Percentiles rank a stretch among this genome's conserved stretches.
phyloP scores from a whole-genome alignment of 805 yeast genomes.

The Komagataella kurtzmanii region DNA sequence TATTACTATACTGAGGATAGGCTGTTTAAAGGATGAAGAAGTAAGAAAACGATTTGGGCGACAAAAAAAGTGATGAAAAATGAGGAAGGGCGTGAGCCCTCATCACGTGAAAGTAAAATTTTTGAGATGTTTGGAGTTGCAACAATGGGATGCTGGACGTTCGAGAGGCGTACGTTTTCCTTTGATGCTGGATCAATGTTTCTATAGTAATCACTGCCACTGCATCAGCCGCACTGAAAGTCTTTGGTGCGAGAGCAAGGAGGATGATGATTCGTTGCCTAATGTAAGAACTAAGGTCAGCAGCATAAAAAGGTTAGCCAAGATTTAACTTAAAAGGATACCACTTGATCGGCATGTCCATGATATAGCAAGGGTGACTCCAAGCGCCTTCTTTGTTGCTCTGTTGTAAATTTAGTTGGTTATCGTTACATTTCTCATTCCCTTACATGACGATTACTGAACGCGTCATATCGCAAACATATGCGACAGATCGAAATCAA shows the following conservation, averaged over 20 bases:
- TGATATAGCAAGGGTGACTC: too few species aligned
- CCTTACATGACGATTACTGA: background rate
- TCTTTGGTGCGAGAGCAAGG: background rate
- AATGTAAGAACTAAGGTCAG: too few species aligned
- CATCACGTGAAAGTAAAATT: background rate
- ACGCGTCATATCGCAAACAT: background rate
- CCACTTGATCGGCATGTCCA: background rate
- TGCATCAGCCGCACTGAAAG: background rate
- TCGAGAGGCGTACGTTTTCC: background rate
- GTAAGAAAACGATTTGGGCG: background rate
- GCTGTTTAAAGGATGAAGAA: conserved; percentile 65
- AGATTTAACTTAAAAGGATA: background rate
- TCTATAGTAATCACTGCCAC: background rate
- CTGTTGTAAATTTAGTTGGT: background rate
- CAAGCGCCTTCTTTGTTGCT: background rate
- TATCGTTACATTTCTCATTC: background rate
- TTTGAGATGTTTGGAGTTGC: background rate
- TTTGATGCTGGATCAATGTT: background rate
- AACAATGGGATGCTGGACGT: background rate
- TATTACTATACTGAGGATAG: conserved; percentile 47
- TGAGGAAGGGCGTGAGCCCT: background rate
- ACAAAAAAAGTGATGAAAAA: background rate
- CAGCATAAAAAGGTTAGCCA: too few species aligned
- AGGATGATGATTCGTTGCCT: background rate
- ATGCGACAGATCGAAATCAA: background rate